phyloP scores from a whole-genome alignment of 1,284 basidiomycete species.

The Cutaneotrichosporon dermatis region DNA sequence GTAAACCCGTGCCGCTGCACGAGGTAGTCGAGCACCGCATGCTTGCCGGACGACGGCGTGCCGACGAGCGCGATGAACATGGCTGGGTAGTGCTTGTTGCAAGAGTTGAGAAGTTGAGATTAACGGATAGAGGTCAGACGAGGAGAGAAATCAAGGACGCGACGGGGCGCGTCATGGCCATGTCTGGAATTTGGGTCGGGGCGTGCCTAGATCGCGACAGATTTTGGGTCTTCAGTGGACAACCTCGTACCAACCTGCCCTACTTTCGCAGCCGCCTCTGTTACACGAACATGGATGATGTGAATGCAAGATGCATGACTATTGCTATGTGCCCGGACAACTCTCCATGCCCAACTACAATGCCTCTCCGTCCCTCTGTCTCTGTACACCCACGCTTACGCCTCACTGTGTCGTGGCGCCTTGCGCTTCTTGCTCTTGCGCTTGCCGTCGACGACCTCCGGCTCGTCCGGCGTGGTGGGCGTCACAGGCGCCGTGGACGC shows the following conservation, averaged over 20 bases:
- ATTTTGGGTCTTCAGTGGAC: no score
- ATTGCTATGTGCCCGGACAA: no score
- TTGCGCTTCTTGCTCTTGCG: conserved; percentile 22
- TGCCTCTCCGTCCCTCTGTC: no score
- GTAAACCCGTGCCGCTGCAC: conserved; percentile 53
- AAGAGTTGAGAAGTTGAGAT: neutral
- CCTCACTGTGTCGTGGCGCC: conserved; percentile 16
- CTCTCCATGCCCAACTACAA: no score
- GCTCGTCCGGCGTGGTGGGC: conserved; percentile 5
- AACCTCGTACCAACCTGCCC: no score
- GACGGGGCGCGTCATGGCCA: neutral
- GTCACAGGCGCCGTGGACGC: no score
- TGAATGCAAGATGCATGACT: no score
- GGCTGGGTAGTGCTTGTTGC: neutral
- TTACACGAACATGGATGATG: no score
- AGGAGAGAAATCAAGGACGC: no score
- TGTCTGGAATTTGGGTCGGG: neutral
- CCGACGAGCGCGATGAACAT: conserved; percentile 87
- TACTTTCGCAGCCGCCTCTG: no score
- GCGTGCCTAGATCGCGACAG: neutral
- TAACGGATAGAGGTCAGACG: neutral
- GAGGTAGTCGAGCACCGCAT: conserved; percentile 69
- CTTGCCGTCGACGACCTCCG: conserved; percentile 12
- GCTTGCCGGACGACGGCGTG: conserved; percentile 74
- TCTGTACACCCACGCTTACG: conserved; percentile 1